Evolutionary conservation across 768 basidiomycete species (phyloP).

Genomic region (Termitomyces sp.): DNA sequence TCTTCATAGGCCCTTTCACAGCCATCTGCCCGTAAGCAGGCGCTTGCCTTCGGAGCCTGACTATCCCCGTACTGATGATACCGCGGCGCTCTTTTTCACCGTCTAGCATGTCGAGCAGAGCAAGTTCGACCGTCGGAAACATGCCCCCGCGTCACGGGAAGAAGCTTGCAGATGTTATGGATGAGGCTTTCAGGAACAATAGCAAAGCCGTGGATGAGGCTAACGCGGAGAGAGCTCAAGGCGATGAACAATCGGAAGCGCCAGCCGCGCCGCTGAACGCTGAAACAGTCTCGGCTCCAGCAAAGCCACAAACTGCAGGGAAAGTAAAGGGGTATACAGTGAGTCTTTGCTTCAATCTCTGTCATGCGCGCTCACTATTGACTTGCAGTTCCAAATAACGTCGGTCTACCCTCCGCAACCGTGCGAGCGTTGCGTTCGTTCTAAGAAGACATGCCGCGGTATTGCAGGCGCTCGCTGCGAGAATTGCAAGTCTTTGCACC

Average conservation of each 20-base stretch:
- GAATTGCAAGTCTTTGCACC: constrained; percentile 45
- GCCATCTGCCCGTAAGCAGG: neutral
- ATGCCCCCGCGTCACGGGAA: constrained; percentile 30
- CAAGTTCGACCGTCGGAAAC: constrained; percentile 36
- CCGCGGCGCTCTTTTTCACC: constrained; percentile 2
- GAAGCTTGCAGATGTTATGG: constrained; percentile 31
- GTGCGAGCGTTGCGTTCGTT: constrained; percentile 45
- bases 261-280: constrained; percentile 4
- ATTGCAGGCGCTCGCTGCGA: constrained; percentile 44
- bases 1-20: neutral
- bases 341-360: constrained; percentile 5
- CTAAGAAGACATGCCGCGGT: constrained; percentile 41
- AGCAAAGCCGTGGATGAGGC: constrained; percentile 20
- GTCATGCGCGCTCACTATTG: neutral
- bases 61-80: neutral
- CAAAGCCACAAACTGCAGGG: constrained; percentile 26
- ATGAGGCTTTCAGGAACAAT: constrained; percentile 30
- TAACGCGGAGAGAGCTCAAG: constrained; percentile 23
- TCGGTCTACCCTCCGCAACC: constrained; percentile 37
- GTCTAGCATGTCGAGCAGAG: constrained; percentile 31
- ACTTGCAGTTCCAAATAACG: constrained; percentile 16
- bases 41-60: neutral
- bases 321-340: constrained; percentile 26
- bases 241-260: constrained; percentile 28
- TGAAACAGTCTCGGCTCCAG: constrained; percentile 15